Evolutionary conservation across 345 rosid species (phyloP), one percentile per base, ranked within the genome.

Genomic region (Brassica rapa): DNA sequence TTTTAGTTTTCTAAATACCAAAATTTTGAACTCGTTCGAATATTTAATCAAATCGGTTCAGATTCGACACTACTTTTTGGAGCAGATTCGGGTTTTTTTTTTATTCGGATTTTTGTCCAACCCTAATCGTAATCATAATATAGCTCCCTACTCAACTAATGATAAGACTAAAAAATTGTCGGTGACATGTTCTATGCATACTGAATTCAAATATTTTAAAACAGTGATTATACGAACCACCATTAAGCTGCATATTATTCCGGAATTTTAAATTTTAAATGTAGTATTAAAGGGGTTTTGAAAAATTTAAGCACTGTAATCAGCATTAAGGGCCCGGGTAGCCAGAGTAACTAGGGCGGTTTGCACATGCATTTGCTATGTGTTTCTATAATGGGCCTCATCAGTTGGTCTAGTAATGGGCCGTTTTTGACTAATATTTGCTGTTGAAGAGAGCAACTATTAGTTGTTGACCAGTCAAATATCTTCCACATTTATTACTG

Each of bases 381-480:
- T 9, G 56, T 59, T n/a, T 24, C 37, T 24, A 4, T 24, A 41
- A 60, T 71, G 75, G 66, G 75, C 75, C 35, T 71, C 21, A 35
- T 12, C 12, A 35, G 32, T 21, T 57, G 27, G 55, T 59, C 37
- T 37, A 8, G 10, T 59, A 72, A 51, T 72, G 62, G 32, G 53
- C 27, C 12, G 15, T 30, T 49, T 53, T 53, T 53, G 65, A 32
- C 30, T 2, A 25, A 27, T 27, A 27, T 27, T 27, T 27, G 29
- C 29, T 25, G 29, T 25, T 25, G 39, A 35, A 27, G 30, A 37
- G 55, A 60, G 75, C 57, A 39, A 70, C 19, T 49, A n/a, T 15
- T 16, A 15, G 29, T 72, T 10, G 7, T 59, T 39, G 71, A 56
- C 72, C 59, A 75, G 79, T 80, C 79, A 74, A 68, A 72, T 10